Percentiles rank a stretch among this genome's conserved stretches.
phyloP scores from a whole-genome alignment of 2,329 filamentous ascomycete species.

The Cercospora sp. region DNA sequence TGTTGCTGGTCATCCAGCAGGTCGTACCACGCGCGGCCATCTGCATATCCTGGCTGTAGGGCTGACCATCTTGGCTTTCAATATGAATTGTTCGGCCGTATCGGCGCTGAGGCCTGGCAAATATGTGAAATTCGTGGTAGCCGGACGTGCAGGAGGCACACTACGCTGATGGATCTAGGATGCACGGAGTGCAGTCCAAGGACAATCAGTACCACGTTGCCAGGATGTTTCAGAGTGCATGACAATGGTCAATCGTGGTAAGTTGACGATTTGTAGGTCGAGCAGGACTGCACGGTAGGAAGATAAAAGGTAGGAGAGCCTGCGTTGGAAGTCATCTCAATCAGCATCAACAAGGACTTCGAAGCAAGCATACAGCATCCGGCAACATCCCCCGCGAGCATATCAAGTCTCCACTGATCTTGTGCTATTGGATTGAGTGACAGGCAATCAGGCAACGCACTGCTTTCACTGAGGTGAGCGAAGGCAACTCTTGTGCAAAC shows the following conservation, averaged over 20 bases:
- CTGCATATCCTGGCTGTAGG: constrained; percentile 3
- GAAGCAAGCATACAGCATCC: background rate
- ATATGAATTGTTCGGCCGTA: background rate
- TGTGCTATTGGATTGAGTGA: background rate
- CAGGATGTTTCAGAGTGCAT: constrained; percentile 19
- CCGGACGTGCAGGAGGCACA: background rate
- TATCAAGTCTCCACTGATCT: background rate
- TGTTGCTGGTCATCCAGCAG: background rate
- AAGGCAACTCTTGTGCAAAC: background rate
- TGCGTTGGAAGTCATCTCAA: background rate
- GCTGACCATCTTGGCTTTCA: constrained; percentile 1
- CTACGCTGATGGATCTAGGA: constrained; percentile 16
- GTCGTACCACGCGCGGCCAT: background rate
- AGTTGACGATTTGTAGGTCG: background rate
- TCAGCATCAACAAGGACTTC: background rate
- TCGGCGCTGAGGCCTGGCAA: background rate
- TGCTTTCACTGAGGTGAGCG: background rate
- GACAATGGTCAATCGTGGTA: constrained; percentile 10
- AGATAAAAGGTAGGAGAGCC: constrained; percentile 4
- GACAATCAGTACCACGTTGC: constrained; percentile 28
- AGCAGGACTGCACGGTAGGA: background rate
- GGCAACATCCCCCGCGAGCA: background rate
- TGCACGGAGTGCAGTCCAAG: constrained; percentile 3
- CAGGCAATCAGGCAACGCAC: background rate
- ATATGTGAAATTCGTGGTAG: background rate